phyloP scores from a whole-genome alignment of 83 land plant species.

The Diphasiastrum complanatum region DNA sequence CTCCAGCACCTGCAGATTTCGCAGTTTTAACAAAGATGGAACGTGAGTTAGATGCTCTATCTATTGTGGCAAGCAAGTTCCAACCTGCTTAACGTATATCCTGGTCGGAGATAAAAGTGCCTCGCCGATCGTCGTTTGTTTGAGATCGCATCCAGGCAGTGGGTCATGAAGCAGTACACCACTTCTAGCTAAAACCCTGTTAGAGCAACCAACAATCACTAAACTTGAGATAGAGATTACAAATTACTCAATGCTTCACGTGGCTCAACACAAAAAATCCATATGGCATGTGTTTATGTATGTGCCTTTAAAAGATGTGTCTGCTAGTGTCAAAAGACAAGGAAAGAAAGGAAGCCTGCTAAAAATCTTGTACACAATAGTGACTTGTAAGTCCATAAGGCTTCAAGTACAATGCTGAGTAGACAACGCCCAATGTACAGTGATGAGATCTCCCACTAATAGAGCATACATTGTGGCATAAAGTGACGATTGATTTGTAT shows the following conservation, averaged over 20 bases:
- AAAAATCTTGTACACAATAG: no score
- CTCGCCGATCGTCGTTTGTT: constrained; percentile 45
- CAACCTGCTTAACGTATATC: constrained; percentile 94
- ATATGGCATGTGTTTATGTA: no score
- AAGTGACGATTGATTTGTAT: no score
- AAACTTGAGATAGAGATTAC: not conserved
- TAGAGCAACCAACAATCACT: not conserved
- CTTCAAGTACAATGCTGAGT: no score
- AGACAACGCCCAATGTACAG: no score
- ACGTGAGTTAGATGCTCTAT: not conserved
- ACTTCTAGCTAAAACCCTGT: constrained; percentile 60
- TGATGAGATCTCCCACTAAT: no score
- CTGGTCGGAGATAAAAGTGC: constrained; percentile 87
- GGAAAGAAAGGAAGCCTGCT: no score
- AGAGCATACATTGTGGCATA: no score
- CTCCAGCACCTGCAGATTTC: constrained; percentile 53
- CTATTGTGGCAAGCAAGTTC: not conserved
- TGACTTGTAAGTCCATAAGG: no score
- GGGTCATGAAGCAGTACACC: constrained; percentile 55
- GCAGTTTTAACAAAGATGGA: not conserved
- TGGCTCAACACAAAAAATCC: no score
- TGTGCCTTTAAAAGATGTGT: no score
- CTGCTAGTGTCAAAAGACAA: no score
- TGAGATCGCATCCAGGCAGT: constrained; percentile 50
- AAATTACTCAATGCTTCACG: not conserved